These are phyloP conservation scores for Cajanus cajan DNA, from an alignment of 306 rosid genomes.

Conservation along the genomic window DNA sequence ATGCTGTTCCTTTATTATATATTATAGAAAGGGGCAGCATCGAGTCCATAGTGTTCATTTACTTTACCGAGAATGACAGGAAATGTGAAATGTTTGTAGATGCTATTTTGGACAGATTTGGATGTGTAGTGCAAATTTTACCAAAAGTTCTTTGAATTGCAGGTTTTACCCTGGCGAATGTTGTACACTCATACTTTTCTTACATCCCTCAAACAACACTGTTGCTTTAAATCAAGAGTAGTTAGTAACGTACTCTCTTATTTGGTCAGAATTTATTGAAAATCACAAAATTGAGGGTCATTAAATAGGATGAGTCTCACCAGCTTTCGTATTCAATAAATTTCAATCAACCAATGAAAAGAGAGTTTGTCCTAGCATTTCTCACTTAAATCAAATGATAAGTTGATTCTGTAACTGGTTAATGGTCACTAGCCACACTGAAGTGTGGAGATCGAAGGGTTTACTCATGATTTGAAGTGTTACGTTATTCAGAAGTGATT, in stretches of 20 bases:
- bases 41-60: constrained; percentile 40
- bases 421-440: no score
- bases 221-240: no score
- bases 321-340: no score
- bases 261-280: no score
- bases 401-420: background rate
- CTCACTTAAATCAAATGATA: background rate
- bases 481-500: no score
- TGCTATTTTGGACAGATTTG: constrained; percentile 25
- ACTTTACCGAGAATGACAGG: constrained; percentile 20
- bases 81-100: constrained; percentile 34
- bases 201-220: background rate
- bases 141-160: background rate
- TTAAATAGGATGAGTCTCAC: no score
- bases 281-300: no score
- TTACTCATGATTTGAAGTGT: no score
- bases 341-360: no score
- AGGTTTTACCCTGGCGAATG: background rate
- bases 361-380: no score
- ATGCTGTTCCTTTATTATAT: constrained; percentile 44
- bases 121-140: constrained; percentile 31
- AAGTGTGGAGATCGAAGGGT: no score
- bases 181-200: background rate
- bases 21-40: constrained; percentile 45
- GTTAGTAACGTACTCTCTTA: no score